Conservation (phyloP, 805 yeast genomes). For the Monosporozyma aerobia region DNA sequence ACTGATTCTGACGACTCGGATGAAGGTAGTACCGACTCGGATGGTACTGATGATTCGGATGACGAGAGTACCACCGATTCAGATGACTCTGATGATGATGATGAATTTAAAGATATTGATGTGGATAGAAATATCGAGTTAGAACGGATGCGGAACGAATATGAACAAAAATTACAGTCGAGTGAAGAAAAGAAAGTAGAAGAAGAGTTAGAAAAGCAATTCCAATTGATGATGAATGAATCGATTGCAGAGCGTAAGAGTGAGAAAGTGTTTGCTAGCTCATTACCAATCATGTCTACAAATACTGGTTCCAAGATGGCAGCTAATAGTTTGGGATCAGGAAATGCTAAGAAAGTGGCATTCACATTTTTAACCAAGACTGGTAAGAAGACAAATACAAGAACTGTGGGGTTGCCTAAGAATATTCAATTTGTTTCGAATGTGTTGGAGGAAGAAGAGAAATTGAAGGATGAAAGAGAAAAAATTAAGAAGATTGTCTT, state of each 20-base stretch:
- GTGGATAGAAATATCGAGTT: slow-evolving; percentile 28
- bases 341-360: slow-evolving; percentile 24
- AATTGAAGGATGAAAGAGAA: slow-evolving; percentile 44
- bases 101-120: slow-evolving; percentile 15
- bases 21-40: slow-evolving; percentile 18
- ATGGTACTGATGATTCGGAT: slow-evolving; percentile 15
- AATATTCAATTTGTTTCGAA: slow-evolving; percentile 46
- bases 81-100: slow-evolving; percentile 18
- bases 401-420: slow-evolving; percentile 43
- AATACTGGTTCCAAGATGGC: neutral
- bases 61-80: slow-evolving; percentile 17
- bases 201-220: slow-evolving; percentile 48
- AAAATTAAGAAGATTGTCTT: slow-evolving; percentile 48
- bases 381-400: slow-evolving; percentile 40
- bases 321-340: neutral
- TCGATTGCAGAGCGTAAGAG: slow-evolving; percentile 36
- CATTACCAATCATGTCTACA: slow-evolving; percentile 18
- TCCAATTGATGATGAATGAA: slow-evolving; percentile 43
- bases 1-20: slow-evolving; percentile 11
- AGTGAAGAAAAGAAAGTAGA: slow-evolving; percentile 40
- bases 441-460: slow-evolving; percentile 42
- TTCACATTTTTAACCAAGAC: slow-evolving; percentile 49
- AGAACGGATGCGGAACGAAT: slow-evolving; percentile 31
- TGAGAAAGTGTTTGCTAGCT: slow-evolving; percentile 19
- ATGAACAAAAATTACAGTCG: slow-evolving; percentile 29